Base-by-base conservation (phyloP, 257 asterid genomes). In the Catharanthus roseus region DNA sequence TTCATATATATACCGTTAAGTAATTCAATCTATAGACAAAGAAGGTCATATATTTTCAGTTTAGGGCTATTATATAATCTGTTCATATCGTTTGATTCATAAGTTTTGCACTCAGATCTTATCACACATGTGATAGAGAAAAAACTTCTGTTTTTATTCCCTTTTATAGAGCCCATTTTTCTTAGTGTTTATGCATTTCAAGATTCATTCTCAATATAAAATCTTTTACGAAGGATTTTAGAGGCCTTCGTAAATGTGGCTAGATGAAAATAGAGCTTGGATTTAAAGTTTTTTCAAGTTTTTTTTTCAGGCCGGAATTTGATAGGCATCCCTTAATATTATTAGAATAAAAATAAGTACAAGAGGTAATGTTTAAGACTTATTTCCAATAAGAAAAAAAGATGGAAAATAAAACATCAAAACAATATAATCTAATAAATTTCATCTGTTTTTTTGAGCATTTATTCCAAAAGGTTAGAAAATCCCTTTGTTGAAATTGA, bases 41-140 rank as follows among this genome's bases (percentile, higher is more conserved):
- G 12, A 54, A n/a, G 16, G 9, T n/a, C n/a, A n/a, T 2, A 54
- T 36, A 36, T 53, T 54, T 63, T 33, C 54, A 33, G 15, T 24
- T 34, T 50, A 7, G 34, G 55, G 50, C 64, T 62, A 4, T 23
- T 3, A 3, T 3, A 54, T 2, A 31, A 38, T 53, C 47, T 50
- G n/a, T 18, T 72, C 58, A 51, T 38, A 38, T 51, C 38, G 6
- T 10, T 36, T 19, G 1, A 64, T 34, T 24, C 6, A 0, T 41
- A 21, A 8, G 19, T 18, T 47, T 15, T 24, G 21, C 34, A 12
- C 21, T 74, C 69, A 67, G 78, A 74, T 74, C 78, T 74, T 54
- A 67, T 67, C 69, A 55, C 69, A 55, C 21, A 0, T 47, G 41
- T 6, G 42, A 19, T 65, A 19, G 11, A 38, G 19, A 29, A 47